A percentile compares a stretch with the other conserved stretches of the same genome.
phyloP scores from a whole-genome alignment of 139 green algal genomes.

The Volvox reticuliferus region DNA sequence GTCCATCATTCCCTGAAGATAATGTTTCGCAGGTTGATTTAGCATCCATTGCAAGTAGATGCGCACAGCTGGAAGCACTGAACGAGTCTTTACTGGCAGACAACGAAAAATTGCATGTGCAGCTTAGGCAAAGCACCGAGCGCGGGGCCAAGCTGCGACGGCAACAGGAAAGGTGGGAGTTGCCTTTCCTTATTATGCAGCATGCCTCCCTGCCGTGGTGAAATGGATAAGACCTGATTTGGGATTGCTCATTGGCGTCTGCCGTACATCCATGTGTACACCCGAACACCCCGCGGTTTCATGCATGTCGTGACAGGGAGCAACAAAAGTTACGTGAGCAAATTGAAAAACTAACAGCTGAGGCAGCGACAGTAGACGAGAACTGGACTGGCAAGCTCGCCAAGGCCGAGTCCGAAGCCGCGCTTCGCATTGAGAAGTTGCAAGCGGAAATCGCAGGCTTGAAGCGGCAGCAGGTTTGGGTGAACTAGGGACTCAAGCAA shows the following conservation, averaged over 20 bases:
- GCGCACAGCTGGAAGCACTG: conserved; percentile 3
- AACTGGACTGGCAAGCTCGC: conserved; percentile 18
- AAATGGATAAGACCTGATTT: too few relatives aligned
- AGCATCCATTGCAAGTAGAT: conserved; percentile 24
- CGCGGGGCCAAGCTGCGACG: not conserved
- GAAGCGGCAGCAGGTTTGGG: not conserved
- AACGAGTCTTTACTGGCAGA: not conserved
- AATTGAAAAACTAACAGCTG: not conserved
- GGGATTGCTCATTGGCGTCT: not conserved
- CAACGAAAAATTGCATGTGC: not conserved
- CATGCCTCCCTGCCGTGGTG: too few relatives aligned
- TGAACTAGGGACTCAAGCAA: not conserved
- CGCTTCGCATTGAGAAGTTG: not conserved
- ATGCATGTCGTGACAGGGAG: conserved; percentile 11
- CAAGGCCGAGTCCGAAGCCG: not conserved
- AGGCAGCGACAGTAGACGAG: not conserved
- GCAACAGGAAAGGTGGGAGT: conserved; percentile 16
- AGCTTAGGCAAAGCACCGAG: not conserved
- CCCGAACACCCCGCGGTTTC: not conserved
- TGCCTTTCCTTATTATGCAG: too few relatives aligned
- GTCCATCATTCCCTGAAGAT: not conserved
- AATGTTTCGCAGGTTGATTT: conserved; percentile 22
- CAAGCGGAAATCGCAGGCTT: not conserved
- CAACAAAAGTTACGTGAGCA: conserved; percentile 19
- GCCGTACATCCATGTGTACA: not conserved